Conservation (phyloP, 2,329 filamentous ascomycete species). For the Diaporthe sp. region DNA sequence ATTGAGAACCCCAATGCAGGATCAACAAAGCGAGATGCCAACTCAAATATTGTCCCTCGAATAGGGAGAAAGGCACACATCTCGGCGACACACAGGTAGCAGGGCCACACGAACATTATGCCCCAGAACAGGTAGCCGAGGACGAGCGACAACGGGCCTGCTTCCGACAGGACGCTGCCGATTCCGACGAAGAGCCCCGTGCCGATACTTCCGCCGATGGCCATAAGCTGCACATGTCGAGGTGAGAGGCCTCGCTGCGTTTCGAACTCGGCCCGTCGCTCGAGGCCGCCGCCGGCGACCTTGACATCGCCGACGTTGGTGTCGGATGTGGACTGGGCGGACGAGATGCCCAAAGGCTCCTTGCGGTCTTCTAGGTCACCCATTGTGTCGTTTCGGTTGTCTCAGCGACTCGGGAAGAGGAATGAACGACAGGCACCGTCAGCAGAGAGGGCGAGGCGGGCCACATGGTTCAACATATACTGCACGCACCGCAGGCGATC, state of each 20-base stretch:
- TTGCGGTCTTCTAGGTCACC: constrained; percentile 22
- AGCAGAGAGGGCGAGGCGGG: neutral
- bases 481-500: neutral
- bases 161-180: constrained; percentile 57
- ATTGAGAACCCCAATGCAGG: constrained; percentile 66
- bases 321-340: constrained; percentile 21
- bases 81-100: constrained; percentile 65
- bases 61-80: constrained; percentile 70
- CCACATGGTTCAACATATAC: constrained; percentile 5
- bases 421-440: neutral
- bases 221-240: constrained; percentile 64
- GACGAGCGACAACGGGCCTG: constrained; percentile 60
- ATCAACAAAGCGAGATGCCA: constrained; percentile 67
- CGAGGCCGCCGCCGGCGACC: constrained; percentile 9
- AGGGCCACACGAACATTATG: constrained; percentile 59
- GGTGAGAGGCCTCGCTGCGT: constrained; percentile 49
- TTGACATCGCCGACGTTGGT: constrained; percentile 27
- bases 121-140: constrained; percentile 62
- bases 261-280: constrained; percentile 38
- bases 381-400: constrained; percentile 2
- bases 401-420: neutral
- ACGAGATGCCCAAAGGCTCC: constrained; percentile 17
- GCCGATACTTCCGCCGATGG: constrained; percentile 62
- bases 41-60: constrained; percentile 66
- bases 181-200: constrained; percentile 61